These are phyloP conservation scores for Lentinula raphanica DNA, from an alignment of 768 basidiomycete genomes.

Conservation along the genomic window DNA sequence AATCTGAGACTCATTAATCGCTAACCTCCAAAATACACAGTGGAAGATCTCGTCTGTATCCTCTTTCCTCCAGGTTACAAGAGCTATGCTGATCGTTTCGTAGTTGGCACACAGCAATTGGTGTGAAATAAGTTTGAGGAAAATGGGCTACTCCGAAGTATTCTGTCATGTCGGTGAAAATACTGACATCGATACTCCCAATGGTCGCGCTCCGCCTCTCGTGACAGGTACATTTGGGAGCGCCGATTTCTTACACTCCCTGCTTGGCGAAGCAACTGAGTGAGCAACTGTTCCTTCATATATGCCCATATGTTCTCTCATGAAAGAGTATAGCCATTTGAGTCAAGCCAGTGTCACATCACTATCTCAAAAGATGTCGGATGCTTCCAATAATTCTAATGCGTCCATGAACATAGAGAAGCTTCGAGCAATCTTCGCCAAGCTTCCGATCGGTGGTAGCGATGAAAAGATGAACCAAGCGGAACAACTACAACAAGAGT, in stretches of 20 bases:
- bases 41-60: slow-evolving; percentile 52
- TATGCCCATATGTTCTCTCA: neutral
- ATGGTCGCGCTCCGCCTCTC: slow-evolving; percentile 53
- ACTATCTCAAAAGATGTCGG: slow-evolving; percentile 44
- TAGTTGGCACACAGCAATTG: slow-evolving; percentile 70
- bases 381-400: slow-evolving; percentile 32
- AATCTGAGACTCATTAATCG: neutral
- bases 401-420: slow-evolving; percentile 25
- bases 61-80: neutral
- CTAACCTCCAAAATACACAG: neutral
- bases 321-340: slow-evolving; percentile 36
- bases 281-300: slow-evolving; percentile 21
- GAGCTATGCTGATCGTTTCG: neutral
- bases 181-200: slow-evolving; percentile 48
- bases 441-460: slow-evolving; percentile 48
- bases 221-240: slow-evolving; percentile 68
- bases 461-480: slow-evolving; percentile 48
- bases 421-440: slow-evolving; percentile 41
- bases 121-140: slow-evolving; percentile 68
- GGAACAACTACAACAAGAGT: slow-evolving; percentile 47
- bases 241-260: slow-evolving; percentile 61
- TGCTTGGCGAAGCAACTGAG: slow-evolving; percentile 65
- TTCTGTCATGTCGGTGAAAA: slow-evolving; percentile 78
- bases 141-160: slow-evolving; percentile 63
- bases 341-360: slow-evolving; percentile 60